phyloP scores from a whole-genome alignment of 345 rosid species.

The Salix purpurea region DNA sequence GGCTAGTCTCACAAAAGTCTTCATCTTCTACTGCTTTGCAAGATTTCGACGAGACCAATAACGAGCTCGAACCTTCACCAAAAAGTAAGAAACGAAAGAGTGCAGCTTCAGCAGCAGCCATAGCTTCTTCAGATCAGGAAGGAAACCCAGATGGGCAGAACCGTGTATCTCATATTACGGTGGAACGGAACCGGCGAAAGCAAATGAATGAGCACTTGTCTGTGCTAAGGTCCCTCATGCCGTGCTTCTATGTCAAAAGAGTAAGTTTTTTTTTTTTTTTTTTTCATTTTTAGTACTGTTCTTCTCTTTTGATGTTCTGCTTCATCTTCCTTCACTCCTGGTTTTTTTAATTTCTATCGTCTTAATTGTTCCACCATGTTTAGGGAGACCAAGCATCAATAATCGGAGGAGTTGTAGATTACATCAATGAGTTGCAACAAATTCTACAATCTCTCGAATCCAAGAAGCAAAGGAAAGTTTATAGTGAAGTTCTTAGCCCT shows the following conservation, averaged over 20 bases:
- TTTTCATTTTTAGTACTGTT: not conserved
- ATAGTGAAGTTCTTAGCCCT: slow-evolving; percentile 84
- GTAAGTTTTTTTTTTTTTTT: slow-evolving; percentile 34
- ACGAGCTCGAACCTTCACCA: slow-evolving; percentile 37
- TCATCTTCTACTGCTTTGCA: slow-evolving; percentile 23
- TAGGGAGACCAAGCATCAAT: slow-evolving; percentile 99
- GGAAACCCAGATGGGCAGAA: slow-evolving; percentile 55
- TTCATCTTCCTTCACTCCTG: not conserved
- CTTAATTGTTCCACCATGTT: not conserved
- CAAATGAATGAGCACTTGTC: slow-evolving; percentile 92
- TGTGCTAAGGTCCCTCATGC: slow-evolving; percentile 86
- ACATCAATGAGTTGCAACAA: slow-evolving; percentile 91
- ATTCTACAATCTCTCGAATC: slow-evolving; percentile 80
- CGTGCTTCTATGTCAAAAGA: slow-evolving; percentile 97
- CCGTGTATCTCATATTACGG: slow-evolving; percentile 77
- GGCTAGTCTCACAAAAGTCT: slow-evolving; percentile 33
- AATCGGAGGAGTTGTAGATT: slow-evolving; percentile 94
- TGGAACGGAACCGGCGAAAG: slow-evolving; percentile 95
- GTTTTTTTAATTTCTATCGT: not conserved
- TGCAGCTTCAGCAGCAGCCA: not conserved
- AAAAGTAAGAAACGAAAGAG: slow-evolving; percentile 45
- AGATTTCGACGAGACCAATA: slow-evolving; percentile 29
- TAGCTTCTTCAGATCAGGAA: slow-evolving; percentile 23
- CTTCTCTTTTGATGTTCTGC: not conserved
- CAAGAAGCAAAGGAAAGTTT: slow-evolving; percentile 88